A percentile compares a stretch with the other conserved stretches of the same genome.
Evolutionary conservation across 371 early-diverging fungal genomes (phyloP).

Genomic region (Mortierella sp.): DNA sequence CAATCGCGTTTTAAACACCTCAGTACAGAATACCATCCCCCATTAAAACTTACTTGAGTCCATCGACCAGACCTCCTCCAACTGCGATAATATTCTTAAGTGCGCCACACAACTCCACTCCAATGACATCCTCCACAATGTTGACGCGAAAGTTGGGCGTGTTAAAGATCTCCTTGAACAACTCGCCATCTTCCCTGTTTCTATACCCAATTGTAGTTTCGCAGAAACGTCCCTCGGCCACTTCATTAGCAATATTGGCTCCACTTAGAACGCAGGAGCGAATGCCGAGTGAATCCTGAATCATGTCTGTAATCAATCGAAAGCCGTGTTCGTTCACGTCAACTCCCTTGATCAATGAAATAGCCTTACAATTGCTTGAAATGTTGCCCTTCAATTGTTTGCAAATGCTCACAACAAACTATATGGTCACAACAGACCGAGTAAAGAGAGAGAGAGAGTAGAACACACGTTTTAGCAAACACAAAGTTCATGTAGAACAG

Average conservation of each 20-base stretch:
- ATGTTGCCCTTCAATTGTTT: constrained; percentile 81
- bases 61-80: constrained; percentile 97
- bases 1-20: neutral
- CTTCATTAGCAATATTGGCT: constrained; percentile 99
- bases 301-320: constrained; percentile 88
- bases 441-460: neutral
- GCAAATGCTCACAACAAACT: constrained; percentile 91
- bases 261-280: constrained; percentile 95
- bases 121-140: constrained; percentile 87
- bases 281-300: constrained; percentile 83
- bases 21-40: no score
- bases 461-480: neutral
- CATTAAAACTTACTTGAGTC: constrained; percentile 48
- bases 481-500: neutral
- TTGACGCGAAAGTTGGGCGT: constrained; percentile 90
- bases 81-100: constrained; percentile 98
- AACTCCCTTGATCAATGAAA: constrained; percentile 97
- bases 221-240: constrained; percentile 93
- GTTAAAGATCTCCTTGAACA: constrained; percentile 86
- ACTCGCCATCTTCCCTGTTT: constrained; percentile 75
- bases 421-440: neutral
- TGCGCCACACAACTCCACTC: constrained; percentile 98
- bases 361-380: constrained; percentile 82
- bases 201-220: constrained; percentile 96
- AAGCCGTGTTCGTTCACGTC: constrained; percentile 83